Evolutionary conservation across 2,329 filamentous ascomycete genomes (phyloP), one percentile per base, ranked within the genome.

Genomic region (Fusarium concolor): DNA sequence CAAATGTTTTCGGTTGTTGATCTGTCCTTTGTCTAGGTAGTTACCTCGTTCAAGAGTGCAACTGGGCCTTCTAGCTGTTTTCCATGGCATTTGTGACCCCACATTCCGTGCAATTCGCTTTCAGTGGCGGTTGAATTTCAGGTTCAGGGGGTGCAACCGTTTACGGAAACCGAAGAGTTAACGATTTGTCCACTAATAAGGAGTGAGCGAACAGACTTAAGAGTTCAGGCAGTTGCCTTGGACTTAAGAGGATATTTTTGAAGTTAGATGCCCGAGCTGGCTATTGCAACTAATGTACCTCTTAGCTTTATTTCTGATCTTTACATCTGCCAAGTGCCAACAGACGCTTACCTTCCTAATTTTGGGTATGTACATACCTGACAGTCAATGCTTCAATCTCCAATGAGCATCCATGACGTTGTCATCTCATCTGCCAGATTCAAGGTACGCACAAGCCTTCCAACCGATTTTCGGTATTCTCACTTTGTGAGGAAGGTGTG

Each of bases 51-150:
- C 43, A 20, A 29, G 47, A 28, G 26, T 47, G n/a, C 10, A 31
- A 37, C 10, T 35, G 29, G 31, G 37, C 39, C 35, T 38, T n/a
- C 10, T 37, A 14, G 7, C 39, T 64, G 15, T 31, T 28, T 46
- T 26, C 26, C 17, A n/a, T 49, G 49, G 43, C 46, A 44, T 38
- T 46, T 49, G 42, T 35, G 24, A 44, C 65, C 60, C 65, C 65
- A 57, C 61, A 50, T 53, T 55, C 24, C 43, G 18, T 46, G 41
- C 20, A 44, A 65, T 61, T 56, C 42, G 47, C 35, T 47, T 49
- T 41, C 42, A 64, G 59, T 43, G 52, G 50, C 37, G 15, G 46
- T 54, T 52, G 51, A 62, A 62, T 68, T 62, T 54, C 51, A 61
- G 44, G 49, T 53, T 61, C 29, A 54, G 58, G 29, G 65, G 65